Percentiles rank a stretch among this genome's conserved stretches.
phyloP scores from a whole-genome alignment of 345 rosid species.

The Aegle marmelos region DNA sequence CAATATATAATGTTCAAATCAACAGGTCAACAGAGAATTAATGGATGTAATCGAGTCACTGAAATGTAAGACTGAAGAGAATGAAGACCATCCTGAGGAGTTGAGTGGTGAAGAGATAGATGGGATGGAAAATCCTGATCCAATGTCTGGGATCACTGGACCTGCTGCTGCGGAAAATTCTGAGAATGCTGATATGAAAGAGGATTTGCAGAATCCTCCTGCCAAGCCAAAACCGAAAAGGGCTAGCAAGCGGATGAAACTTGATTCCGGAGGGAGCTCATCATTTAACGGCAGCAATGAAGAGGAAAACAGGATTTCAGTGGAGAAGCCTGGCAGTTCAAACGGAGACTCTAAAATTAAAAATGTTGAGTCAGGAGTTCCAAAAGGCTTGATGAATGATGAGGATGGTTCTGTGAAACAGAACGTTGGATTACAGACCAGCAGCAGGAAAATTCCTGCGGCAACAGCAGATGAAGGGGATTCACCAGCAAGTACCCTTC shows the following conservation, averaged over 20 bases:
- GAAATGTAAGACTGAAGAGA: constrained; percentile 26
- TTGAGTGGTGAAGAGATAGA: constrained; percentile 16
- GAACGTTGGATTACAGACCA: neutral
- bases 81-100: constrained; percentile 8
- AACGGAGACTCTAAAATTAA: neutral
- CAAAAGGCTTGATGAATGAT: neutral
- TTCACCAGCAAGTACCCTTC: constrained; percentile 27
- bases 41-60: constrained; percentile 42
- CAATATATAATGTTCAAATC: neutral
- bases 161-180: neutral
- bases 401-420: neutral
- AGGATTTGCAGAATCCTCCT: constrained; percentile 2
- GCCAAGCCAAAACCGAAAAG: neutral
- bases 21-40: constrained; percentile 48
- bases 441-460: neutral
- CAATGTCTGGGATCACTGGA: neutral
- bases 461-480: neutral
- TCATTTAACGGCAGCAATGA: neutral
- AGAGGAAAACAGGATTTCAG: constrained; percentile 4
- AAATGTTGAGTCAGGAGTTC: neutral
- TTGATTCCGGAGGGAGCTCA: neutral
- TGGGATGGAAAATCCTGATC: constrained; percentile 1
- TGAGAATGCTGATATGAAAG: neutral
- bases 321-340: neutral
- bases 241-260: constrained; percentile 10